phyloP scores from a whole-genome alignment of 495 filamentous ascomycete species.

The Apodospora peruviana region DNA sequence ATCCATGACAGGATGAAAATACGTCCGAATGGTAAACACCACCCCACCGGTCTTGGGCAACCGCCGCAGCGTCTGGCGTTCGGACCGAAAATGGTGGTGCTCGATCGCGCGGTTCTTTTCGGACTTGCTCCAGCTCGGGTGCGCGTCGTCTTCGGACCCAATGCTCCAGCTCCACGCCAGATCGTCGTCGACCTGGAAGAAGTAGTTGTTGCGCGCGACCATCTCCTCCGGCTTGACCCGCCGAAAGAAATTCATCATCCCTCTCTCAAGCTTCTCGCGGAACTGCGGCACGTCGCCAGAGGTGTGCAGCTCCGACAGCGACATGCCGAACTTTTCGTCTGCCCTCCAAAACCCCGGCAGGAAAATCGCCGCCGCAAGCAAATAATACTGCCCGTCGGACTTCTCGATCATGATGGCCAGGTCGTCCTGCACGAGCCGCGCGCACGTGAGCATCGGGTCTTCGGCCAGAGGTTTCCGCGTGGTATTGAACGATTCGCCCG shows the following conservation, averaged over 20 bases:
- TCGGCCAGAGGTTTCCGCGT: slow-evolving; percentile 60
- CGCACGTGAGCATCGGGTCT: slow-evolving; percentile 75
- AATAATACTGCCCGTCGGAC: slow-evolving; percentile 76
- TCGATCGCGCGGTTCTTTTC: slow-evolving; percentile 71
- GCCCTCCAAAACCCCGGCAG: slow-evolving; percentile 86
- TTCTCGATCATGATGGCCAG: slow-evolving; percentile 82
- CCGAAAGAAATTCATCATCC: slow-evolving; percentile 76
- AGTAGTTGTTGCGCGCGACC: slow-evolving; percentile 62
- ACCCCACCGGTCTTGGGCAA: slow-evolving; percentile 70
- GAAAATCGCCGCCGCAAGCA: slow-evolving; percentile 73
- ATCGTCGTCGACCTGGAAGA: slow-evolving; percentile 71
- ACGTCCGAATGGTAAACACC: slow-evolving; percentile 75
- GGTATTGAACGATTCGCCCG: slow-evolving; percentile 70
- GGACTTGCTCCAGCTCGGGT: slow-evolving; percentile 68
- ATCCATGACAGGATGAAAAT: slow-evolving; percentile 65
- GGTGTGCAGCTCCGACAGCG: slow-evolving; percentile 76
- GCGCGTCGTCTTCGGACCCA: slow-evolving; percentile 60
- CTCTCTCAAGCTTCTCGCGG: slow-evolving; percentile 71
- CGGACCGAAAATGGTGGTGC: slow-evolving; percentile 73
- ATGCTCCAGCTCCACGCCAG: slow-evolving; percentile 71
- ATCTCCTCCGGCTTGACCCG: slow-evolving; percentile 59
- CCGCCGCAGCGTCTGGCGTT: slow-evolving; percentile 70
- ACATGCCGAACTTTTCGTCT: slow-evolving; percentile 80
- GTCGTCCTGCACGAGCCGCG: slow-evolving; percentile 78
- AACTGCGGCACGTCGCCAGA: slow-evolving; percentile 75